Base-by-base conservation (phyloP, 495 filamentous ascomycete species). In the Xylaria flabelliformis region DNA sequence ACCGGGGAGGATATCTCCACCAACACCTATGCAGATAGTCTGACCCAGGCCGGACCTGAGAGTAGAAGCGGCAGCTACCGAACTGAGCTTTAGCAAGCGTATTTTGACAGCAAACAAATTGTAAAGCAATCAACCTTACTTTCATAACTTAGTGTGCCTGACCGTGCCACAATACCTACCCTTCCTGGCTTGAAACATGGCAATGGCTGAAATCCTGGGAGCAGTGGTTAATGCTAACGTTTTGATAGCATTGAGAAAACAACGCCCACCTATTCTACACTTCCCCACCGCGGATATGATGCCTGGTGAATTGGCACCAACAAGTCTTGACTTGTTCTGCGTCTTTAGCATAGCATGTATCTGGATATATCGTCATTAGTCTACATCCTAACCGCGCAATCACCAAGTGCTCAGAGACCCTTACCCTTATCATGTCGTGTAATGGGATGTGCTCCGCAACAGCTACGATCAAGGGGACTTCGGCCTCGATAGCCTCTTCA, bases 391-490 rank as follows among this genome's bases (percentile, higher is more conserved):
- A 19, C 44, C 13, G 48, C 1, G 39, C 6, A 10, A 32, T 15
- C 19, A 26, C 41, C 32, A 7, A 13, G 15, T 29, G 29, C 36
- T 19, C 41, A 17, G 19, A 46, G 9, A 15, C 39, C 75, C 88
- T 73, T 84, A 94, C 94, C 73, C 92, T 85, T 65, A 96, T 84
- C 68, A 97, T 91, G 76, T 97, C 93, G 82, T 97, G 93, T 46
- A 97, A 79, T 7, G 94, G 94, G 65, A 97, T 93, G 79, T 97
- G 94, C 79, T 97, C 94, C 1, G 94, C 94, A 53, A 97, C 94
- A 12, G 93, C 92, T 6, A 97, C 93, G 65, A 97, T 90, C 3
- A 97, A 85, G 13, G 94, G 92, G 9, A 97, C 92, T 76, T 96
- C 93, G 4, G 93, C 93, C 74, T 93, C 93, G 64, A 97, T 93